Conservation (phyloP, 2,329 filamentous ascomycete genomes). For the Aureobasidium leucospermi region DNA sequence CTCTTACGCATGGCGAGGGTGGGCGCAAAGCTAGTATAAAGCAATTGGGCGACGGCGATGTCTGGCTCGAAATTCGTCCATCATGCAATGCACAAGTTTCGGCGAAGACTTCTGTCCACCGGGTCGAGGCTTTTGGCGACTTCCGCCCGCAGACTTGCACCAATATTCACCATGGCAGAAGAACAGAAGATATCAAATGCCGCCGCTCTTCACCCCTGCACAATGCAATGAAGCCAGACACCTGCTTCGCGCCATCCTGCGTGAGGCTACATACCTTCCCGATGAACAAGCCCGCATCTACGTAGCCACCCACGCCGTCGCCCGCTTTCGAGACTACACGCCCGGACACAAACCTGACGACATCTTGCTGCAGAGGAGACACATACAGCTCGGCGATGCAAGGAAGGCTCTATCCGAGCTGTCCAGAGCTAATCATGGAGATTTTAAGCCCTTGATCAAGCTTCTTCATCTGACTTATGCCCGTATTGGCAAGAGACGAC, state of each 20-base stretch:
- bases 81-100: neutral
- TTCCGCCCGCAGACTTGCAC: neutral
- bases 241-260: conserved; percentile 49
- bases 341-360: conserved; percentile 16
- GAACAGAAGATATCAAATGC: neutral
- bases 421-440: conserved; percentile 49
- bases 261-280: conserved; percentile 54
- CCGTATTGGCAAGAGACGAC: conserved; percentile 46
- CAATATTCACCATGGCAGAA: neutral
- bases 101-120: conserved; percentile 9
- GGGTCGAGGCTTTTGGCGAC: neutral
- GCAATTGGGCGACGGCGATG: neutral
- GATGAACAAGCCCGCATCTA: conserved; percentile 47
- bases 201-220: neutral
- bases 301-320: conserved; percentile 41
- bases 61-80: conserved; percentile 8
- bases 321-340: conserved; percentile 42
- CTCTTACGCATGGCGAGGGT: conserved; percentile 14
- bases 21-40: neutral
- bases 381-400: conserved; percentile 23
- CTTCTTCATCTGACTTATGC: conserved; percentile 51
- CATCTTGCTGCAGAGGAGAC: neutral
- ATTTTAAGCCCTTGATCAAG: conserved; percentile 42
- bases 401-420: conserved; percentile 40
- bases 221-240: conserved; percentile 28